Conservation (phyloP, 2,329 filamentous ascomycete genomes). For the Chaetomium sp. region DNA sequence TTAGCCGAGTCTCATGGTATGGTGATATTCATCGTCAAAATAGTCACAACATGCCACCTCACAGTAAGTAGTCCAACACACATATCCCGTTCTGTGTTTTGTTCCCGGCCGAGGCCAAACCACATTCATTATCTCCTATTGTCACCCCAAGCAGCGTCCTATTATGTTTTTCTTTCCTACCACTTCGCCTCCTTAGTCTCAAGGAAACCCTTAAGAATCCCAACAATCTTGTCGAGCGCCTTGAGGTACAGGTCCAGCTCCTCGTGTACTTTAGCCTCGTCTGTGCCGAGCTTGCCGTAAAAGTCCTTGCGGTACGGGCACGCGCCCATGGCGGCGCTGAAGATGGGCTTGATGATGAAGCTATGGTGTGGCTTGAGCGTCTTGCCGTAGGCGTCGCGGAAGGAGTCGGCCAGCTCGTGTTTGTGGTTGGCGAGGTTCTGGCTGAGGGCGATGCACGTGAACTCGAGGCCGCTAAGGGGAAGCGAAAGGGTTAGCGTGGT, state of each 20-base stretch:
- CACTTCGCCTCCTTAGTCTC: constrained; percentile 52
- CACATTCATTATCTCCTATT: no score
- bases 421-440: constrained; percentile 62
- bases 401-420: constrained; percentile 78
- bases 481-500: constrained; percentile 3
- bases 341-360: constrained; percentile 85
- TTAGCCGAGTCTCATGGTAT: no score
- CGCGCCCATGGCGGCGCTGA: constrained; percentile 86
- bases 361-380: constrained; percentile 91
- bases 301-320: constrained; percentile 93
- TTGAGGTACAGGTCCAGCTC: constrained; percentile 66
- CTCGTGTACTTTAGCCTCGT: constrained; percentile 54
- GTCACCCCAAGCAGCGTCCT: no score
- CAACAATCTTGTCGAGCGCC: constrained; percentile 71
- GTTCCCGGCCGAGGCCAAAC: no score
- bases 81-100: no score
- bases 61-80: no score
- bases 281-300: constrained; percentile 74
- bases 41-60: no score
- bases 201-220: constrained; percentile 61
- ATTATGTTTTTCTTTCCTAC: constrained; percentile 28
- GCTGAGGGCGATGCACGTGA: constrained; percentile 78
- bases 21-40: no score
- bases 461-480: constrained; percentile 71
- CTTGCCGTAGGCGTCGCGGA: constrained; percentile 74